Percentiles rank a stretch among this genome's conserved stretches.
Conservation (phyloP, 2,329 filamentous ascomycete species). For the Emmonsia crescens region DNA sequence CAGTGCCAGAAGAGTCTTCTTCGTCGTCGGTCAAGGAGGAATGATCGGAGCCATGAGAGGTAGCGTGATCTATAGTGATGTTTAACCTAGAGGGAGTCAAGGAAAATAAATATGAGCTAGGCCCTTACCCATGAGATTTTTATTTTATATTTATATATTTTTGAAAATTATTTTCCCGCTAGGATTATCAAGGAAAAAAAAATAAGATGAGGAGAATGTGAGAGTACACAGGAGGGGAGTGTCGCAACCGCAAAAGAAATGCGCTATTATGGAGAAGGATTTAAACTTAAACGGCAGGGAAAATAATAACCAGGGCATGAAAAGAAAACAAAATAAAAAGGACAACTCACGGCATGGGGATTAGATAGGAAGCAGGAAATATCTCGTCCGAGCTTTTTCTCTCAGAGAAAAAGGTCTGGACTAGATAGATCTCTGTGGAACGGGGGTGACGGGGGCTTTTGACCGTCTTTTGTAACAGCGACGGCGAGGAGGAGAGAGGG, state of each 20-base stretch:
- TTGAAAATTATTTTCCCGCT: neutral
- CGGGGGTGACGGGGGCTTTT: slow-evolving; percentile 9
- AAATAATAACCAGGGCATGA: neutral
- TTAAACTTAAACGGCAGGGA: neutral
- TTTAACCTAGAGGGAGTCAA: slow-evolving; percentile 27
- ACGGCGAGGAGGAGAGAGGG: neutral
- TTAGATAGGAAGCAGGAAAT: slow-evolving; percentile 7
- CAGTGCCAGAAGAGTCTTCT: slow-evolving; percentile 34
- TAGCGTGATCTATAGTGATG: slow-evolving; percentile 31
- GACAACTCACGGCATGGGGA: slow-evolving; percentile 15
- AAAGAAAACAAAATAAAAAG: neutral
- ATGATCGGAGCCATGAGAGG: slow-evolving; percentile 28
- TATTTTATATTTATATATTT: neutral
- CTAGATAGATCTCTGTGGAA: slow-evolving; percentile 10
- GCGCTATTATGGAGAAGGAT: neutral
- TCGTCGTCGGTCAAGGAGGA: slow-evolving; percentile 29
- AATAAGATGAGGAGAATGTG: neutral
- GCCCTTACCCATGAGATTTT: neutral
- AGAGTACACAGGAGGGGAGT: neutral
- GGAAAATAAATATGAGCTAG: slow-evolving; percentile 3
- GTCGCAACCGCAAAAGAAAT: neutral
- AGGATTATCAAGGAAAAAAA: neutral
- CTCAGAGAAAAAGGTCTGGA: slow-evolving; percentile 5
- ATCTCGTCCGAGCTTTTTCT: slow-evolving; percentile 9
- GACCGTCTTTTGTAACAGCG: neutral